phyloP scores from a whole-genome alignment of 73 alveolate species.

The Urostyla sp. region DNA sequence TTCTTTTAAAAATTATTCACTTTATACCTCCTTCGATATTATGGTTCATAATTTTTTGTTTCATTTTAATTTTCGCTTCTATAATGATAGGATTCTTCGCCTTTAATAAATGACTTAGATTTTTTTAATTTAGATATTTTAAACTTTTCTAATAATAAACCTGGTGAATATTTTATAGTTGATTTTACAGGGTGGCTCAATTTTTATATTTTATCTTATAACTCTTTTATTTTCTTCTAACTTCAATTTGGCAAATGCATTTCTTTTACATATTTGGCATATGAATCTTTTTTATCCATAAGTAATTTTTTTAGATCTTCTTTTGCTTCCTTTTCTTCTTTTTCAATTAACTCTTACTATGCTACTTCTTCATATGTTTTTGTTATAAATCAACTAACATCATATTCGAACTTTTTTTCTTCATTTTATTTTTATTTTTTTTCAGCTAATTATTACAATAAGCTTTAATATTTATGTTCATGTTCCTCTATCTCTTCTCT shows the following conservation, averaged over 20 bases:
- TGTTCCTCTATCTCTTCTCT: slow-evolving; percentile 49
- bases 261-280: slow-evolving; percentile 54
- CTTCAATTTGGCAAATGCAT: slow-evolving; percentile 26
- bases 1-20: neutral
- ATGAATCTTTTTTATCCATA: slow-evolving; percentile 18
- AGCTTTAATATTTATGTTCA: slow-evolving; percentile 29
- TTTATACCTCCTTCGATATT: neutral
- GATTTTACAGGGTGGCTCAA: slow-evolving; percentile 64
- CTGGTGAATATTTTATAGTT: slow-evolving; percentile 26
- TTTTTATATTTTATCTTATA: neutral
- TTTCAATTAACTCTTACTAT: neutral
- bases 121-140: slow-evolving; percentile 12
- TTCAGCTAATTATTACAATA: neutral
- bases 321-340: slow-evolving; percentile 24
- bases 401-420: slow-evolving; percentile 7
- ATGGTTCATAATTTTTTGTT: neutral
- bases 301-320: slow-evolving; percentile 42
- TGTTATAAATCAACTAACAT: slow-evolving; percentile 43
- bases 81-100: too few relatives aligned
- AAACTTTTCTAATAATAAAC: neutral
- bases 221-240: slow-evolving; percentile 24
- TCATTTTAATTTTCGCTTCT: neutral
- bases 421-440: slow-evolving; percentile 10
- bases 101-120: too few relatives aligned
- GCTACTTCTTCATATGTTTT: slow-evolving; percentile 50